Evolutionary conservation across 1,139 yeast species (phyloP).

Genomic region (Pichia sp.): DNA sequence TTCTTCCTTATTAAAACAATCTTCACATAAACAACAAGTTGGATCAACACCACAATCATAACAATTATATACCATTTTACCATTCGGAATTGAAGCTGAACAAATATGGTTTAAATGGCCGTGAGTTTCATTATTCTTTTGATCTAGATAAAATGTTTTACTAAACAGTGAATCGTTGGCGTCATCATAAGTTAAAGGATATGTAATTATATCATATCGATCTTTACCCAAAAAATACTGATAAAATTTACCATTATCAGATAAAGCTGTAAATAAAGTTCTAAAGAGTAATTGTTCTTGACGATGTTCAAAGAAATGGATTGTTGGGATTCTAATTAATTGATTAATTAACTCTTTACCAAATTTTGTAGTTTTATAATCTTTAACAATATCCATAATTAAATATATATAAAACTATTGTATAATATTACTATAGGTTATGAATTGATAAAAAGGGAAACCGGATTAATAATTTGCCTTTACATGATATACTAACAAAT

Average conservation of each 20-base stretch:
- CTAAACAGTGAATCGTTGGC: conserved; percentile 11
- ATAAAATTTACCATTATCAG: conserved; percentile 19
- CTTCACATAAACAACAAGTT: conserved; percentile 66
- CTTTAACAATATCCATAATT: neutral
- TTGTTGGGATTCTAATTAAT: conserved; percentile 10
- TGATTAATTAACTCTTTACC: conserved; percentile 10
- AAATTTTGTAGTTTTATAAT: conserved; percentile 10
- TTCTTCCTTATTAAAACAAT: conserved; percentile 63
- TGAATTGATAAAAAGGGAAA: too few relatives aligned
- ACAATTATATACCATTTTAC: conserved; percentile 66
- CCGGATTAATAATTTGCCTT: too few relatives aligned
- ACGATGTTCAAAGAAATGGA: conserved; percentile 7
- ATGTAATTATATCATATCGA: conserved; percentile 13
- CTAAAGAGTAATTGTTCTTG: conserved; percentile 15
- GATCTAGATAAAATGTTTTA: conserved; percentile 21
- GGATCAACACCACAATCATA: conserved; percentile 64
- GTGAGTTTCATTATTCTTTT: conserved; percentile 14
- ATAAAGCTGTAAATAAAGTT: conserved; percentile 20
- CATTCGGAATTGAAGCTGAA: conserved; percentile 51
- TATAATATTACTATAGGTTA: too few relatives aligned
- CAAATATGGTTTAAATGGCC: conserved; percentile 51
- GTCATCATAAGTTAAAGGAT: conserved; percentile 23
- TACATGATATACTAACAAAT: too few relatives aligned
- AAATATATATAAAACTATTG: too few relatives aligned
- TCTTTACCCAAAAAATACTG: conserved; percentile 18